Evolutionary conservation across 176 grass and related monocot genomes (phyloP).

Genomic region (Chrysopogon serrulatus): DNA sequence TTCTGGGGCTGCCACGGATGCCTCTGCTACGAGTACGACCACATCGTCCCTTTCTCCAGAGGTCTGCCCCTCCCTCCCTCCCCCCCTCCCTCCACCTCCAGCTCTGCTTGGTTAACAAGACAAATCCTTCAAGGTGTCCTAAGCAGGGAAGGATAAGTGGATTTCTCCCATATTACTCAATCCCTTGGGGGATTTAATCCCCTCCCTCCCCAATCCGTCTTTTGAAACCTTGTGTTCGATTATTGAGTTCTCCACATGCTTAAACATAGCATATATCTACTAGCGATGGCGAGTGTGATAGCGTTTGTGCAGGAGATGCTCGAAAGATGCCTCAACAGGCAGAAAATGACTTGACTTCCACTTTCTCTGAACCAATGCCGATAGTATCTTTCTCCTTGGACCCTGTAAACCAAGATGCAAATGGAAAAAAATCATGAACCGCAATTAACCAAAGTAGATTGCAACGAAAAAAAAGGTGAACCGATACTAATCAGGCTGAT

Average conservation of each 20-base stretch:
- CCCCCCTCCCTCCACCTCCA: no score
- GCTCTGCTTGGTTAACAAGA: no score
- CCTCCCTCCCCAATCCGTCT: neutral
- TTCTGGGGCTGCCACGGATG: slow-evolving; percentile 91
- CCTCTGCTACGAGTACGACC: slow-evolving; percentile 93
- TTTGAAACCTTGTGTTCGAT: neutral
- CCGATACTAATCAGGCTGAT: neutral
- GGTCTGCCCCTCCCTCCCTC: slow-evolving; percentile 25
- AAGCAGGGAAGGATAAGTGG: neutral
- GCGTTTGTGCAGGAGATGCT: neutral
- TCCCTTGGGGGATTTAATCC: neutral
- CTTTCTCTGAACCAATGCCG: neutral
- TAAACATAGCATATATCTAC: no score
- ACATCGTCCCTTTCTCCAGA: slow-evolving; percentile 91
- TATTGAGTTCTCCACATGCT: neutral
- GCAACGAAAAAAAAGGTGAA: neutral
- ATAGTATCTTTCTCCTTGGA: neutral
- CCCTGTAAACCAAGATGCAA: neutral
- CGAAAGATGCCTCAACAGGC: neutral
- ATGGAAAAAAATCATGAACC: neutral
- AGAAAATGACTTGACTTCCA: neutral
- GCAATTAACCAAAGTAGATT: neutral
- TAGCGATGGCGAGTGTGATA: neutral
- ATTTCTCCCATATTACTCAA: neutral
- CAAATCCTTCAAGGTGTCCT: neutral